Base-by-base conservation (phyloP, 805 yeast species). In the Barnettozyma sucrosica region DNA sequence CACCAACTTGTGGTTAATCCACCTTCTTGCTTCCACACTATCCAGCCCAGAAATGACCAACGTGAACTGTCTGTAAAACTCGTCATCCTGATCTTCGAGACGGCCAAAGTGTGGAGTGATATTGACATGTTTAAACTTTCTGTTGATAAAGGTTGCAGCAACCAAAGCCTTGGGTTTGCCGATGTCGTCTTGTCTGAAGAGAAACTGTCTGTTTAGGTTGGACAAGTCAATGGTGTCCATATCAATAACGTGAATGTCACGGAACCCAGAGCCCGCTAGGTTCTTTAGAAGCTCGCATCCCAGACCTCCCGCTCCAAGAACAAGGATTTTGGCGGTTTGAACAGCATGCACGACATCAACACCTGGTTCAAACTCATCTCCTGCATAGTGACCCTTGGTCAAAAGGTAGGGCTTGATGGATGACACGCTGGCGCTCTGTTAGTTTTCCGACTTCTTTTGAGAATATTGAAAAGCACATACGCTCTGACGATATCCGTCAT, bases 251-350 rank as follows among this genome's bases (percentile, higher is more conserved):
- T 85, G 93, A 45, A 89, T 83, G 55, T 85, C 85, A 2, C 84
- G 85, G 50, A 82, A 80, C 7, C 89, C 87, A 53, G 83, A 71
- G 64, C 87, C 69, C 1, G 85, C 80, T 37, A 90, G 66, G 60
- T 89, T 83, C 64, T 90, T 90, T 47, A 89, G 69, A 34, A 89
- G 70, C 61, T 89, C 97, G 65, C 97, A 90, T 2, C 97, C 97
- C 45, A 90, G 83, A 1, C 97, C 97, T 14, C 97, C 97, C 2
- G 97, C 96, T 0, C 97, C 97, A 2, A 90, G 83, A 64, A 89
- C 73, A 26, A 69, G 55, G 7, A 69, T 58, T 50, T 59, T 68
- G 32, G 68, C 48, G 1, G 41, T 46, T 2, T 54, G 53, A 1
- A 67, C 51, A 26, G 58, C 50, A 19, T 57, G 55, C 6, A 54